Percentiles rank a stretch among this genome's conserved stretches.
Evolutionary conservation across 2,329 filamentous ascomycete genomes (phyloP).

Genomic region (Stagonosporopsis rhizophila): DNA sequence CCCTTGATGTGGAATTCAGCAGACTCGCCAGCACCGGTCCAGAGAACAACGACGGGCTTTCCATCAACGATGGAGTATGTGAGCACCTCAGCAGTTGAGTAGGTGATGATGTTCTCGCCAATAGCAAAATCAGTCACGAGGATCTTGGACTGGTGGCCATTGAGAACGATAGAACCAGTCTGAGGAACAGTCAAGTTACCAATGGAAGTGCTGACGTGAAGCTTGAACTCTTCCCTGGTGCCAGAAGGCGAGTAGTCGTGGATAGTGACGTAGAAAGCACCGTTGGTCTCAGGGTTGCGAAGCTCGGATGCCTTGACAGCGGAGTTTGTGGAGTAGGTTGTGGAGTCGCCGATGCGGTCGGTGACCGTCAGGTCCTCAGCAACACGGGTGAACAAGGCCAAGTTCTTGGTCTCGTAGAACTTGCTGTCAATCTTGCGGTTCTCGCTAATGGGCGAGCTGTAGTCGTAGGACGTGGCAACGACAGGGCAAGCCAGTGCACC

Average conservation of each 20-base stretch:
- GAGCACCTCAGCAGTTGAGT: slow-evolving; percentile 61
- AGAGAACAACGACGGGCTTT: slow-evolving; percentile 50
- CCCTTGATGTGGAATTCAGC: slow-evolving; percentile 52
- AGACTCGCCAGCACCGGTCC: slow-evolving; percentile 49
- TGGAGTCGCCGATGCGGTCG: slow-evolving; percentile 58
- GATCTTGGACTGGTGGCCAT: slow-evolving; percentile 69
- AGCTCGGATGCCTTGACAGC: slow-evolving; percentile 63
- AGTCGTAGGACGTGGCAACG: slow-evolving; percentile 69
- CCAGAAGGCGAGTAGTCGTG: slow-evolving; percentile 62
- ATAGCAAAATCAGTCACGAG: slow-evolving; percentile 66
- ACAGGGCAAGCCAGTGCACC: slow-evolving; percentile 65
- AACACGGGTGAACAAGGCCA: slow-evolving; percentile 66
- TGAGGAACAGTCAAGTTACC: slow-evolving; percentile 64
- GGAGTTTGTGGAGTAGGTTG: slow-evolving; percentile 59
- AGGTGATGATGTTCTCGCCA: slow-evolving; percentile 61
- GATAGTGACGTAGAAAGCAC: slow-evolving; percentile 65
- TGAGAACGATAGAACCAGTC: slow-evolving; percentile 58
- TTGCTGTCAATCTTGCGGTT: slow-evolving; percentile 65
- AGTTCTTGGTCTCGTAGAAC: slow-evolving; percentile 68
- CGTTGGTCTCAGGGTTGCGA: slow-evolving; percentile 64
- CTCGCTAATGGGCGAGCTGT: slow-evolving; percentile 67
- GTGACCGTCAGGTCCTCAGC: slow-evolving; percentile 65
- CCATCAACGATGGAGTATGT: slow-evolving; percentile 51
- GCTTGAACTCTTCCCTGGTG: slow-evolving; percentile 60
- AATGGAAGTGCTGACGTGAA: slow-evolving; percentile 63